Base-by-base conservation (phyloP, 2,329 filamentous ascomycete genomes). In the Pestalotiopsis sp. region DNA sequence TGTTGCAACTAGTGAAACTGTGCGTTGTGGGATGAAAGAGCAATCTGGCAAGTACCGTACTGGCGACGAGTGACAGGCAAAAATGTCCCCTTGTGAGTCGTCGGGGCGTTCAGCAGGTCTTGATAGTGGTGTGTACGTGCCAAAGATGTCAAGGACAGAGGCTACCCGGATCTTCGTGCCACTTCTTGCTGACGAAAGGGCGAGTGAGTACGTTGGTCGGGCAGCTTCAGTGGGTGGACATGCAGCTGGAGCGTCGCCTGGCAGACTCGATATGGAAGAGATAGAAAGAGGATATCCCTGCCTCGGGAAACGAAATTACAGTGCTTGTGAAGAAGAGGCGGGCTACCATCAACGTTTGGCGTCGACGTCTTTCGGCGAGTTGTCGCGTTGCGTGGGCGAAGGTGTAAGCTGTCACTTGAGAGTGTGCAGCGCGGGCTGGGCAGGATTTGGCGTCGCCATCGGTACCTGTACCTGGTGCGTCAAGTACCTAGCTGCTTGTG, bases 371-470 rank as follows among this genome's bases (percentile, higher is more conserved):
- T 36, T 36, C 31, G 31, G 31, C 31, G 31, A 36, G 31, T 36
- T 36, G 31, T 36, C 59, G 12, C 45, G 59, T 11, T 62, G n/a
- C 17, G 17, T 17, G 38, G 27, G 20, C 31, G 20, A 62, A 62
- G 38, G 59, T 36, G 25, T 62, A 62, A 36, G 59, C 59, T 62
- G 59, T 27, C 59, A 62, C 57, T 59, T 62, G 59, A 62, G 59
- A 36, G 17, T 41, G 25, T 14, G 57, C 17, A 20, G 27, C 57
- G 57, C 57, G 14, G 23, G 20, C 27, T 59, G 27, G 27, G 20
- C 23, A 58, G 23, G 57, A 27, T 59, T 52, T 52, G 45, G 45
- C 14, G 45, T 52, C n/a, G 6, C 20, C 9, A 7, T 17, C 17
- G 45, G 45, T 52, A 52, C 45, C 45, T 52, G 45, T 52, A 52